Percentiles rank a stretch among this genome's conserved stretches.
These are phyloP conservation scores for Spathaspora sp. DNA, from an alignment of 805 yeast species.

Conservation along the genomic window DNA sequence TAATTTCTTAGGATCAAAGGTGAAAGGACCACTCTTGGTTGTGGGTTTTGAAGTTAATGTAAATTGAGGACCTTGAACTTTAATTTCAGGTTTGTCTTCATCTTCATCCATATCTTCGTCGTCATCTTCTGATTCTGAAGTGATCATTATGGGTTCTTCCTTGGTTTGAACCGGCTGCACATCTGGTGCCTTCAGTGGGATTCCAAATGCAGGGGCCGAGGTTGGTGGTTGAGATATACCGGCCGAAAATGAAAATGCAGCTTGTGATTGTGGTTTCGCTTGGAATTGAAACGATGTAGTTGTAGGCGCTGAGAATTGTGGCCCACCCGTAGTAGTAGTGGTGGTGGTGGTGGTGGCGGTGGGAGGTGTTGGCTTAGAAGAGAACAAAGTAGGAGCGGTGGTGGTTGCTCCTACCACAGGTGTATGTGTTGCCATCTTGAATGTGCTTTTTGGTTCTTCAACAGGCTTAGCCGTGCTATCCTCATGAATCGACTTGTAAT, in stretches of 20 bases:
- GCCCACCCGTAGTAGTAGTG: background rate
- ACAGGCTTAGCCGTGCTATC: background rate
- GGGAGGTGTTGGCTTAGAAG: background rate
- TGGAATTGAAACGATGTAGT: background rate
- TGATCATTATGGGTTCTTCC: slow-evolving; percentile 6
- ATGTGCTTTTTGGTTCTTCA: background rate
- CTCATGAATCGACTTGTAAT: slow-evolving; percentile 27
- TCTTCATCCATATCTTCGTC: slow-evolving; percentile 4
- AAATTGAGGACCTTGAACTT: slow-evolving; percentile 36
- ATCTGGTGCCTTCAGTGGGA: background rate
- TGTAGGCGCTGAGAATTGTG: background rate
- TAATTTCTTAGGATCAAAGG: slow-evolving; percentile 31
- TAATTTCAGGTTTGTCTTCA: slow-evolving; percentile 22
- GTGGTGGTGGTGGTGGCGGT: background rate
- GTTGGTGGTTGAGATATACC: background rate
- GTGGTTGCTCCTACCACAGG: slow-evolving; percentile 2
- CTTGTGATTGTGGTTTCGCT: background rate
- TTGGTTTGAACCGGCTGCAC: background rate
- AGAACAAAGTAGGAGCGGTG: background rate
- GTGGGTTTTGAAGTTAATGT: slow-evolving; percentile 24
- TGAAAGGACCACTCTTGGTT: slow-evolving; percentile 32
- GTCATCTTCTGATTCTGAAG: slow-evolving; percentile 21
- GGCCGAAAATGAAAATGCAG: background rate
- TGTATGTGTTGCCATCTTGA: background rate
- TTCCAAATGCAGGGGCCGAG: background rate